Base-by-base conservation (phyloP, 1,284 basidiomycete genomes). In the Cystobasidium slooffiae region DNA sequence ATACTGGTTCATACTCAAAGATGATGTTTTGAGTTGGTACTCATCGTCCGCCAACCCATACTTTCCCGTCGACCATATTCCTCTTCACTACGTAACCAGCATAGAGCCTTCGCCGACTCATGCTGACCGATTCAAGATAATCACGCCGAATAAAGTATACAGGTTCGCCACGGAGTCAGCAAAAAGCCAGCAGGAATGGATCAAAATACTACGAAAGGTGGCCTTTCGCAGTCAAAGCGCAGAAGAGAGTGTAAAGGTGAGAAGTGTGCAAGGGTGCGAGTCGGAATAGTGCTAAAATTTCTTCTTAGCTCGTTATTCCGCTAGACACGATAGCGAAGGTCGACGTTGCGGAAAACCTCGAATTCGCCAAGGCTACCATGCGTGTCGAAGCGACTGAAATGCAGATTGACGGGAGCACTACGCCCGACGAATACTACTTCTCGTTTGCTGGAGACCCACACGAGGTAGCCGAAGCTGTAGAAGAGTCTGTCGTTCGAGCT, bases 141-240 rank as follows among this genome's bases (percentile, higher is more conserved):
- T 76, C 4, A 82, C 81, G 5, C 75, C 80, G 8, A 78, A 80
- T 18, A 81, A 82, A 52, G 74, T 70, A 6, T 82, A 81, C 77
- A 80, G 80, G 10, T 83, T 83, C 63, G 76, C 77, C 20, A 79
- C 81, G 47, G 80, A 83, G 58, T 79, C 78, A 43, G 62, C 62
- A 3, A 61, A 76, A 78, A 51, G 78, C 77, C 5, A 80, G 78
- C 62, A 72, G 79, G 82, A 83, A 83, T 99, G 96, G 96, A 89
- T 98, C 49, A 93, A 94, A 81, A 89, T 91, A 3, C 89, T 99
- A 74, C 88, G 90, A 74, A 95, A 92, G 82, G 84, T 85, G 75
- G 94, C 97, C 75, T 94, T 97, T 84, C 93, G 94, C 80, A 90
- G 91, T 6, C 95, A 97, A 84, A 97, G 98, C 80, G 91, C 91